Conservation (phyloP, 495 filamentous ascomycete genomes). For the Halenospora varia region DNA sequence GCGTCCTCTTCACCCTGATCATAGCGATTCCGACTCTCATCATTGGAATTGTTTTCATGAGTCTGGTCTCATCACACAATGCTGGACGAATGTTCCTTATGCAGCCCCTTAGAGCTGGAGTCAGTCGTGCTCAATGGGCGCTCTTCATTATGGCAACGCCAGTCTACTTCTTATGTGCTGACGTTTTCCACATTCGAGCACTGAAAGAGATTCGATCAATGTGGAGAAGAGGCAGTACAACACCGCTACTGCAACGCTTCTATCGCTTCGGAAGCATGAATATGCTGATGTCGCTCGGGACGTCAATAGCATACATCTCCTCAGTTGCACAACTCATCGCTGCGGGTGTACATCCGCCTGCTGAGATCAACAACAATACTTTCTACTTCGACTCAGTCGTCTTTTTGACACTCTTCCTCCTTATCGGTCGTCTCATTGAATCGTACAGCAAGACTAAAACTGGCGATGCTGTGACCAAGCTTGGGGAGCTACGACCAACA, state of each 20-base stretch:
- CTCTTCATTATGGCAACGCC: conserved; percentile 85
- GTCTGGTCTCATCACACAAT: conserved; percentile 59
- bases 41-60: conserved; percentile 91
- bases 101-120: conserved; percentile 65
- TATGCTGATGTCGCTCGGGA: conserved; percentile 84
- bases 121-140: conserved; percentile 75
- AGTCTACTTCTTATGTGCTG: conserved; percentile 84
- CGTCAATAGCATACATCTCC: conserved; percentile 81
- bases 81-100: conserved; percentile 58
- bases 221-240: conserved; percentile 76
- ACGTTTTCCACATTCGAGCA: conserved; percentile 78
- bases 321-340: conserved; percentile 76
- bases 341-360: conserved; percentile 21
- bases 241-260: conserved; percentile 72
- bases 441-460: conserved; percentile 91
- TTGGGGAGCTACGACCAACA: conserved; percentile 74
- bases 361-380: conserved; percentile 42
- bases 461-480: conserved; percentile 78
- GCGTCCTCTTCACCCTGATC: conserved; percentile 67
- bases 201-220: conserved; percentile 74
- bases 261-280: conserved; percentile 98
- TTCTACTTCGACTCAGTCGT: conserved; percentile 95
- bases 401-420: conserved; percentile 87
- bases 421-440: conserved; percentile 75
- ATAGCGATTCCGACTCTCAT: conserved; percentile 83